Evolutionary conservation across 2,329 filamentous ascomycete species (phyloP).

Genomic region (Samsoniella hepiali): DNA sequence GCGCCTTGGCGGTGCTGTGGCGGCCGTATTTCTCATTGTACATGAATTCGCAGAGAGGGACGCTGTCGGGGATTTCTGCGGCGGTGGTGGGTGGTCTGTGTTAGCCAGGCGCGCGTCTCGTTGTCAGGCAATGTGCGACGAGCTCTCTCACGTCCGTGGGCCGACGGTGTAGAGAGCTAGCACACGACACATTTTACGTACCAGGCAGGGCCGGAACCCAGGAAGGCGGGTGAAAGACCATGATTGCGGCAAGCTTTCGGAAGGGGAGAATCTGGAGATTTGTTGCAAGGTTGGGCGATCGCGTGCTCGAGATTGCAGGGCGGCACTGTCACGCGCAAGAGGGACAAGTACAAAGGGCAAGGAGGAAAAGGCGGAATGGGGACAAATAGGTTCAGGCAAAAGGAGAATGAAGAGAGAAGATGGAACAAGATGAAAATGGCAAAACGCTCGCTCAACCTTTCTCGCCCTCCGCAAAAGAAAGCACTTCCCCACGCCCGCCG

Average conservation of each 20-base stretch:
- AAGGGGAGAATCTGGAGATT: not conserved
- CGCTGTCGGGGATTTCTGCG: conserved; percentile 64
- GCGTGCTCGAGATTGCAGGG: too few relatives aligned
- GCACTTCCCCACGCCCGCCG: not conserved
- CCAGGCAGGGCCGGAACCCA: conserved; percentile 61
- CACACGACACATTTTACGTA: conserved; percentile 27
- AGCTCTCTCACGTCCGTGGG: too few relatives aligned
- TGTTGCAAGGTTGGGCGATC: not conserved
- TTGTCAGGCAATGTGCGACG: too few relatives aligned
- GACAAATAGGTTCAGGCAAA: too few relatives aligned
- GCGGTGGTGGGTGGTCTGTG: not conserved
- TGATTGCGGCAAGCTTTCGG: conserved; percentile 24
- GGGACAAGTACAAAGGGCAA: too few relatives aligned
- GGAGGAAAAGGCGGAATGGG: too few relatives aligned
- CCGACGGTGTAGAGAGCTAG: not conserved
- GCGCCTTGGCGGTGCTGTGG: conserved; percentile 57
- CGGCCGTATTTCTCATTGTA: conserved; percentile 69
- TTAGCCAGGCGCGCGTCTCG: not conserved
- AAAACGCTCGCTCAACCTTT: not conserved
- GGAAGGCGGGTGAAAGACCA: conserved; percentile 59
- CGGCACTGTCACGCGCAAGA: too few relatives aligned
- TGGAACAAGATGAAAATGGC: not conserved
- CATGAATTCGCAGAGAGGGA: conserved; percentile 76
- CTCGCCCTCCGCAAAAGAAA: not conserved
- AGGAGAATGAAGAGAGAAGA: not conserved